Conservation (phyloP, 1,284 basidiomycete genomes). For the Tetrapyrgos nigripes region DNA sequence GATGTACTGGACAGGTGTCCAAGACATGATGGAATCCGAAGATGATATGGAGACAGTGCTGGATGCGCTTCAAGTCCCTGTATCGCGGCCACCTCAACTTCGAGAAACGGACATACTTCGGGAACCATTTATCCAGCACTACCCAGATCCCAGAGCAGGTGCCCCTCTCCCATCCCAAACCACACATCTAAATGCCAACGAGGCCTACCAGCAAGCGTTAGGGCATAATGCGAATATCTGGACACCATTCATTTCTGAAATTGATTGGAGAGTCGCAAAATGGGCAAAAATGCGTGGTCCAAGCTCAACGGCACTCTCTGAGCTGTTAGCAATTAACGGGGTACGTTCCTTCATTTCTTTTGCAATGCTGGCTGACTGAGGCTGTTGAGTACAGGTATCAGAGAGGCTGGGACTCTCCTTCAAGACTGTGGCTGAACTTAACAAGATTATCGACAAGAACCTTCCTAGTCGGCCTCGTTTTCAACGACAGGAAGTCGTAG, state of each 20-base stretch:
- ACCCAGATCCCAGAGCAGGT: too few relatives aligned
- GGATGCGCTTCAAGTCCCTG: too few relatives aligned
- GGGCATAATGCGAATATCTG: neutral
- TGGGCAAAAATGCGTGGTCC: constrained; percentile 22
- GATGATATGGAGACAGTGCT: too few relatives aligned
- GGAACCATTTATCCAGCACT: neutral
- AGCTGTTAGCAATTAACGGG: constrained; percentile 16
- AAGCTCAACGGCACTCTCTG: constrained; percentile 17
- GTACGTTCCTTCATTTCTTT: constrained; percentile 2
- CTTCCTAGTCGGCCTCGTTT: constrained; percentile 5
- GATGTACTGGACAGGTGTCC: too few relatives aligned
- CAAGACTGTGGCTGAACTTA: neutral
- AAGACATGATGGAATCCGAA: too few relatives aligned
- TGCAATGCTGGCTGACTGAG: neutral
- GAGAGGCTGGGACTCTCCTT: constrained; percentile 3
- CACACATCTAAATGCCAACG: too few relatives aligned
- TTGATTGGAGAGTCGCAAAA: constrained; percentile 21
- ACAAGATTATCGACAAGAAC: constrained; percentile 7
- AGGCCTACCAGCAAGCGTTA: too few relatives aligned
- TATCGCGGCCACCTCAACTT: too few relatives aligned
- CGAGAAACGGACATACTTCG: too few relatives aligned
- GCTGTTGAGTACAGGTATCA: neutral
- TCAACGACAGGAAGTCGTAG: neutral
- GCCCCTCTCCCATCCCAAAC: too few relatives aligned
- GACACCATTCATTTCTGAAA: constrained; percentile 10